Percentiles rank a stretch among this genome's conserved stretches.
These are phyloP conservation scores for Fusarium palustre DNA, from an alignment of 2,329 filamentous ascomycete species.

Conservation along the genomic window DNA sequence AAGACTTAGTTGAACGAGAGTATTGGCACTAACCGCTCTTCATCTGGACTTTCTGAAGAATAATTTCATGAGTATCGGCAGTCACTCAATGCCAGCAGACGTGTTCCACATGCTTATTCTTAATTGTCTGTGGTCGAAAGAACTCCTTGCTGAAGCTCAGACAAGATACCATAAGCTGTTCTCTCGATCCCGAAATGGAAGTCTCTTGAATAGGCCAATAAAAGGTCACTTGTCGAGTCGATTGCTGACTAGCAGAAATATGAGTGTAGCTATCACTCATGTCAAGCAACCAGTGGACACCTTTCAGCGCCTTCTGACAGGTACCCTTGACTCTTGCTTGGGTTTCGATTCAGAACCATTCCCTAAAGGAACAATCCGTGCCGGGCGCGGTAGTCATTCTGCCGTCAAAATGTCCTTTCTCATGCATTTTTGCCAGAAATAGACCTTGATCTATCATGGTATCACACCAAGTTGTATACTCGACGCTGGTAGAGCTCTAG, in stretches of 20 bases:
- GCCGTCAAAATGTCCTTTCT: not conserved
- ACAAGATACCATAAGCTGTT: not conserved
- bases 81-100: not conserved
- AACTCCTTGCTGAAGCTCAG: not conserved
- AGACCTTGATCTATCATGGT: not conserved
- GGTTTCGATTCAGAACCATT: not conserved
- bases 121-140: not conserved
- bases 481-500: not conserved
- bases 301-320: not conserved
- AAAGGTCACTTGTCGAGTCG: not conserved
- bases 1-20: not conserved
- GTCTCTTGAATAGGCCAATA: not conserved
- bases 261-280: not conserved
- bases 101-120: not conserved
- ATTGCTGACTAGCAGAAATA: not conserved
- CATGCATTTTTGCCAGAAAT: not conserved
- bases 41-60: not conserved
- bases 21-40: not conserved
- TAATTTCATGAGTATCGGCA: not conserved
- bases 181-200: not conserved
- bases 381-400: not conserved
- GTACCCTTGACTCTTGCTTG: not conserved
- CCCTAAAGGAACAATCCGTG: not conserved
- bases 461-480: not conserved
- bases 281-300: not conserved